phyloP scores from a whole-genome alignment of 345 rosid genomes.

The Gossypium turneri region DNA sequence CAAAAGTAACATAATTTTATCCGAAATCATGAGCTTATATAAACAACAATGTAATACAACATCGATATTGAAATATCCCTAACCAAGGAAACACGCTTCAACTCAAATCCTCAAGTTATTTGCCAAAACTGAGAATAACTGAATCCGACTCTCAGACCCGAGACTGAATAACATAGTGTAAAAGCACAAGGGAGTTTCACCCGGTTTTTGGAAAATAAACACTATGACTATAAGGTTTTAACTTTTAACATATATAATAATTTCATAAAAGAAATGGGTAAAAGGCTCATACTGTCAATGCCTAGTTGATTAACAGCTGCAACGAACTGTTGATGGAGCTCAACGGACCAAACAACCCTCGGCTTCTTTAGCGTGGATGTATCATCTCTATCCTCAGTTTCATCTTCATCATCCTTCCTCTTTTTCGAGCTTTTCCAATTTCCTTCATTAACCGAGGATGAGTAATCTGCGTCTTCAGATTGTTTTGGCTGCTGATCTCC shows the following conservation, averaged over 20 bases:
- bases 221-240: neutral
- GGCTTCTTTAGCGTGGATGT: constrained; percentile 71
- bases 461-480: constrained; percentile 51
- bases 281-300: constrained; percentile 53
- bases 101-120: constrained; percentile 6
- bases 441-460: constrained; percentile 63
- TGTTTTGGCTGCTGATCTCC: constrained; percentile 46
- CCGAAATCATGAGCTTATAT: neutral
- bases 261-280: neutral
- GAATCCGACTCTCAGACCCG: neutral
- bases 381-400: constrained; percentile 71
- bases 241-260: neutral
- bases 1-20: neutral
- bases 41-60: neutral
- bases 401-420: constrained; percentile 62
- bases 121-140: neutral
- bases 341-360: constrained; percentile 81
- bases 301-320: constrained; percentile 85
- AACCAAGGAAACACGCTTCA: neutral
- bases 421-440: constrained; percentile 46
- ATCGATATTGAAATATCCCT: neutral
- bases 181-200: neutral
- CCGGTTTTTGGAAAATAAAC: neutral
- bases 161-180: neutral
- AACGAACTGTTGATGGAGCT: constrained; percentile 86